Conservation (phyloP, 352 stramenopile species). For the Phytophthora idaei region DNA sequence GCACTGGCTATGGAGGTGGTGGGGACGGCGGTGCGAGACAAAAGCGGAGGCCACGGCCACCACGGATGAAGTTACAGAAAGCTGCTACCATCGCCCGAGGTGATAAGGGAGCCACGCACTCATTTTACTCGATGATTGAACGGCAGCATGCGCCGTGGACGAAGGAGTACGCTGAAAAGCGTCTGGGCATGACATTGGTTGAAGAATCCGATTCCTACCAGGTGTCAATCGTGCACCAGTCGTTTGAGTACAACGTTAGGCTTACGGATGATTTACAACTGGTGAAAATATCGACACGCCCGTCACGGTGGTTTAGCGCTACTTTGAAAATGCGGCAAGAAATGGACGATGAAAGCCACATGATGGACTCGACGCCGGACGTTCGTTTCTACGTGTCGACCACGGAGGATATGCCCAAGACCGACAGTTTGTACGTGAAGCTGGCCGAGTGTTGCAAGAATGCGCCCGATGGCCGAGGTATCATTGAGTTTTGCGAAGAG, state of each 20-base stretch:
- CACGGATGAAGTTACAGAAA: slow-evolving; percentile 44
- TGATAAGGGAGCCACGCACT: slow-evolving; percentile 78
- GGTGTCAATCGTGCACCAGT: slow-evolving; percentile 64
- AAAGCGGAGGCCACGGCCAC: slow-evolving; percentile 11
- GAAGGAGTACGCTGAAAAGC: slow-evolving; percentile 44
- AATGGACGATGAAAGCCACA: slow-evolving; percentile 56
- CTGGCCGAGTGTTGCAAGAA: slow-evolving; percentile 41
- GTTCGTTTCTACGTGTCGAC: slow-evolving; percentile 81
- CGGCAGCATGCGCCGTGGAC: slow-evolving; percentile 39
- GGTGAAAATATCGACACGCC: slow-evolving; percentile 61
- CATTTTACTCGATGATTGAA: slow-evolving; percentile 78
- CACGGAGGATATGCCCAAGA: slow-evolving; percentile 60
- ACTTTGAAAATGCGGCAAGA: slow-evolving; percentile 88
- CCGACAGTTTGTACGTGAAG: slow-evolving; percentile 47
- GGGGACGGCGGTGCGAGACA: slow-evolving; percentile 8
- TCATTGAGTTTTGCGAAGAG: slow-evolving; percentile 66
- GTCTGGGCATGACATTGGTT: slow-evolving; percentile 50
- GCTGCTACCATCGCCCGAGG: slow-evolving; percentile 39
- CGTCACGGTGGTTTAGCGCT: slow-evolving; percentile 75
- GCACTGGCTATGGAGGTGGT: slow-evolving; percentile 2
- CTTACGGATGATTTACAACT: slow-evolving; percentile 62
- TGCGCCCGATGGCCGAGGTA: slow-evolving; percentile 46
- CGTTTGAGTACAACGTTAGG: slow-evolving; percentile 70
- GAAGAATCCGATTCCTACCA: slow-evolving; percentile 55
- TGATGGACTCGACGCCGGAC: slow-evolving; percentile 75